A percentile compares a stretch with the other conserved stretches of the same genome.
Evolutionary conservation across 441 rosid species (phyloP).

Genomic region (Dalechampia spathulata): DNA sequence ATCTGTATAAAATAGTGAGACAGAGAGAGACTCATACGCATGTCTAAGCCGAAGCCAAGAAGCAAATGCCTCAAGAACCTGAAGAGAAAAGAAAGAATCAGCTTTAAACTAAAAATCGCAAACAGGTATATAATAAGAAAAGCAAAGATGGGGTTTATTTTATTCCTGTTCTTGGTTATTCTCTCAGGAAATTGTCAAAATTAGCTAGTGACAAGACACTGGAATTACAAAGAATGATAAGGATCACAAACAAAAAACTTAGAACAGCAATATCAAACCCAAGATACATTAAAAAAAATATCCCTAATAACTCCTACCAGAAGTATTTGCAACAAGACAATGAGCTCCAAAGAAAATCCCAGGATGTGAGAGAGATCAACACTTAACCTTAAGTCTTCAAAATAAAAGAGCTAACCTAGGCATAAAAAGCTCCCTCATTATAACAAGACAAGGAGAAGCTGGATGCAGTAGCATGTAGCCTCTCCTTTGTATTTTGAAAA

Average conservation of each 20-base stretch:
- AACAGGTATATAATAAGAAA: not conserved
- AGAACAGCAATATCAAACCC: not conserved
- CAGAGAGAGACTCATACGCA: conserved; percentile 44
- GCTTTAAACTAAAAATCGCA: not conserved
- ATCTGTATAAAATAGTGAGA: not conserved
- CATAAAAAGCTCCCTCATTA: too few relatives aligned
- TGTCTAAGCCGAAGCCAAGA: conserved; percentile 96
- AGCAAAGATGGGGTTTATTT: not conserved
- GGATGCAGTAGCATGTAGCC: too few relatives aligned
- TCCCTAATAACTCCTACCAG: not conserved
- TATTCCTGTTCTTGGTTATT: not conserved
- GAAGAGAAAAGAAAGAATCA: conserved; percentile 20
- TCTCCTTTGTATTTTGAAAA: too few relatives aligned
- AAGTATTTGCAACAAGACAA: not conserved
- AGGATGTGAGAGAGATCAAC: too few relatives aligned
- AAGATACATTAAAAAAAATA: not conserved
- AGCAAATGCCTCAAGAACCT: conserved; percentile 99
- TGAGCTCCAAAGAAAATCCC: too few relatives aligned
- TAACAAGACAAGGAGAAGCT: too few relatives aligned
- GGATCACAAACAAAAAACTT: not conserved
- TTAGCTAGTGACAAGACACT: not conserved
- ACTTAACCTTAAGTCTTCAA: too few relatives aligned
- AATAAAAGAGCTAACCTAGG: too few relatives aligned
- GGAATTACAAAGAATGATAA: not conserved
- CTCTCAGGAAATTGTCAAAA: conserved; percentile 1